Base-by-base conservation (phyloP, 305 asterid genomes). In the Fraxinus nigra region DNA sequence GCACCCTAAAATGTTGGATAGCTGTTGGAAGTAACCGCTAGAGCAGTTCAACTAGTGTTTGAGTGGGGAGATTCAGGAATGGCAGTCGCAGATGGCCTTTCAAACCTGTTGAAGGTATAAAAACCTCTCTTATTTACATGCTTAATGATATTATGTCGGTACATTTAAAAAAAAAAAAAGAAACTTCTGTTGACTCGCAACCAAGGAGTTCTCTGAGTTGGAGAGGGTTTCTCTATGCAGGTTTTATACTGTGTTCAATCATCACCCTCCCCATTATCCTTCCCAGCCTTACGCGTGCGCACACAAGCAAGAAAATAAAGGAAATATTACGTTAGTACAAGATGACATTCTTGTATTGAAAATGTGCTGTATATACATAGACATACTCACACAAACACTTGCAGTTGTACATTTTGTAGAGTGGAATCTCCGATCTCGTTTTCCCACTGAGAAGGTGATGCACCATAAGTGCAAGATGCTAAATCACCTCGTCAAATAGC, bases 21-120 rank as follows among this genome's bases (percentile, higher is more conserved):
- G 98, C 93, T 94, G 65, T 84, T 94, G 86, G 98, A 94, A 90
- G 97, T 90, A 79, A 92, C 97, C 16, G 98, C 98, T 33, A 86
- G 98, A 87, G 97, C 97, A 73, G 91, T 93, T 86, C 94, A 92
- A 86, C 95, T 91, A 14, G 93, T 92, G 83, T 92, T 94, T n/a
- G 92, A 88, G 88, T 92, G 97, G 97, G 98, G 97, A 84, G 95
- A 91, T 85, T 93, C 98, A 40, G 98, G 98, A 82, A 82, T 87
- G 83, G 89, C 92, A 78, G 94, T 94, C 18, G 97, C 94, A 79
- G 97, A 93, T 87, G 98, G 97, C 80, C 97, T 94, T 80, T 88
- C 91, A 26, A 90, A 92, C 87, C 89, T 94, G 35, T 82, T 94
- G 87, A 94, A 94, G 98, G 98, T 94, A 88, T 79, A 7, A 56